Evolutionary conservation across 2,329 filamentous ascomycete species (phyloP), one percentile per base, ranked within the genome.

Genomic region (Claviceps fusiformis): DNA sequence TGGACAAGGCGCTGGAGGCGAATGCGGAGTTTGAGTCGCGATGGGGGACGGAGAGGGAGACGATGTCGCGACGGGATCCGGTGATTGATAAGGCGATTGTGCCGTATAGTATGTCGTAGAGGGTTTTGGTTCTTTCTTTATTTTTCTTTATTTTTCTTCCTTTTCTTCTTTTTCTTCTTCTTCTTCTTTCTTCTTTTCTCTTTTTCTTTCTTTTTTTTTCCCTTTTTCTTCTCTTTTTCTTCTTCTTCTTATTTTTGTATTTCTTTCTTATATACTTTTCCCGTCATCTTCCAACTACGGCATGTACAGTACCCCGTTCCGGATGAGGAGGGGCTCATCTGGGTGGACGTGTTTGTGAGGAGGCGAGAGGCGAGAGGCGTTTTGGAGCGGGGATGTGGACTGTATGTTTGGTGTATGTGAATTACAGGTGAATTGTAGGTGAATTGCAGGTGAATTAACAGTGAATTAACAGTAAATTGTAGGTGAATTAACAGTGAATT

Each of bases 11-110:
- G 3, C 73, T 83, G 53, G 71, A 71, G 11, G 75, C 78, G 54
- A 88, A 95, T 68, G 68, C 71, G 57, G 71, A 78, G 54, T 97
- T 90, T 87, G 87, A 87, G 67, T 73, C 70, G 37, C 78, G 77
- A 59, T 95, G 90, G 89, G 80, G 79, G 17, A 76, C 79, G 5
- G 91, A 96, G 70, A 74, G 68, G 41, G 70, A 76, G 10, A 80
- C 81, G 56, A 74, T 70, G 57, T 73, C 75, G 44, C 73, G 81
- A 54, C 70, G 74, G 50, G 66, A 72, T 51, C 81, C 80, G 1
- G 66, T 77, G 45, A 82, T 85, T 58, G 81, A 85, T 68, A 84
- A 84, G 68, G 79, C 80, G 2, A 77, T 83, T 61, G 79, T 83
- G 55, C 78, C 80, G 15, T 82, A 79, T 61, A 75, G 71, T 50